Evolutionary conservation across 2,329 filamentous ascomycete genomes (phyloP).

Genomic region (Keithomyces neogunnii): DNA sequence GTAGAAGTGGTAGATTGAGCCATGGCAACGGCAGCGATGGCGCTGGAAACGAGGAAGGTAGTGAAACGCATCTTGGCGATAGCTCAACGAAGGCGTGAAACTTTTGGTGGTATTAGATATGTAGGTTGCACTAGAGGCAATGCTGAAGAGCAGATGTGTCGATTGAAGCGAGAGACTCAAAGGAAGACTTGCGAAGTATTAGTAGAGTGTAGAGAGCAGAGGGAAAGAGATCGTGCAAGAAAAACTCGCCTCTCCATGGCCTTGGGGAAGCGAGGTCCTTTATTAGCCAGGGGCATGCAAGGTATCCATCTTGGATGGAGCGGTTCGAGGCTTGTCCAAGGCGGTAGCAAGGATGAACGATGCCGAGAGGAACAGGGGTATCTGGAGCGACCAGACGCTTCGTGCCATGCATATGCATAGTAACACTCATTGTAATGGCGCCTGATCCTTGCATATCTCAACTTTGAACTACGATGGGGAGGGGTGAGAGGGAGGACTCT

Average conservation of each 20-base stretch:
- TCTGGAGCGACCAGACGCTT: neutral
- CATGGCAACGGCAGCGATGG: constrained; percentile 37
- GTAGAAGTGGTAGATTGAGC: constrained; percentile 29
- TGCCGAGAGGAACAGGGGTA: neutral
- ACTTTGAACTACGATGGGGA: too few relatives aligned
- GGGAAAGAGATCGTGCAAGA: neutral
- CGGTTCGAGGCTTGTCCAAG: neutral
- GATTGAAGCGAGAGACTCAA: constrained; percentile 4
- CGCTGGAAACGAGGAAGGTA: constrained; percentile 38
- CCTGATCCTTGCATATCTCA: too few relatives aligned
- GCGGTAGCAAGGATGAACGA: neutral
- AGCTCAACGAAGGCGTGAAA: constrained; percentile 4
- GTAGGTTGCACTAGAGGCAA: neutral
- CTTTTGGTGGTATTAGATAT: neutral
- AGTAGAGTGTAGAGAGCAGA: neutral
- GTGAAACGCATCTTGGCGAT: constrained; percentile 48
- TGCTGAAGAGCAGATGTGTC: neutral
- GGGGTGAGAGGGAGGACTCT: too few relatives aligned
- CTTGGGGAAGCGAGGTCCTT: constrained; percentile 1
- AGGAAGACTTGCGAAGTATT: neutral
- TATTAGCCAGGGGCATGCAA: constrained; percentile 1
- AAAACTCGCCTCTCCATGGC: neutral
- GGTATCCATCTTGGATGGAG: neutral
- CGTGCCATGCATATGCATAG: neutral
- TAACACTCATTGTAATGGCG: too few relatives aligned